Evolutionary conservation across 345 rosid species (phyloP).

Genomic region (Trapa incisa): DNA sequence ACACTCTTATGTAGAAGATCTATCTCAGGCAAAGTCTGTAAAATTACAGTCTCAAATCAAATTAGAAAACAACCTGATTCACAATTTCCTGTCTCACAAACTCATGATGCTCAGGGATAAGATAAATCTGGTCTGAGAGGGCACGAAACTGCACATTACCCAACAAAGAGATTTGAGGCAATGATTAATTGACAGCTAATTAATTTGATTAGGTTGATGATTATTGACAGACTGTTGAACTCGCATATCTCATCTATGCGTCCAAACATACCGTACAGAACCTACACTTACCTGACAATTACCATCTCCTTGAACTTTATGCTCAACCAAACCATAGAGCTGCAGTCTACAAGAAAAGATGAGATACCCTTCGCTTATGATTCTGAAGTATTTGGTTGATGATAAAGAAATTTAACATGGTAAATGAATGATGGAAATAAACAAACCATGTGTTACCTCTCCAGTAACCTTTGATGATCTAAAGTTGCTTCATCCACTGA

Average conservation of each 20-base stretch:
- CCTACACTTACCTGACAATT: constrained; percentile 44
- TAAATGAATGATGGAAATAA: background rate
- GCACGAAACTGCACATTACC: constrained; percentile 29
- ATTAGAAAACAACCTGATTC: constrained; percentile 24
- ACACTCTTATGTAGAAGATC: constrained; percentile 4
- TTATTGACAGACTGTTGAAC: background rate
- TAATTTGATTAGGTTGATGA: background rate
- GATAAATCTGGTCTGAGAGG: constrained; percentile 37
- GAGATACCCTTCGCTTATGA: background rate
- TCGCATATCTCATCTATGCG: background rate
- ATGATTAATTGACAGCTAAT: constrained; percentile 1
- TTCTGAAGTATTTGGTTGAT: background rate
- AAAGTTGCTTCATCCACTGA: constrained; percentile 46
- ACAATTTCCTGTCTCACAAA: constrained; percentile 32
- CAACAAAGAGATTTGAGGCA: constrained; percentile 7
- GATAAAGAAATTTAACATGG: background rate
- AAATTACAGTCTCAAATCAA: background rate
- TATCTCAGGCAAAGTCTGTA: background rate
- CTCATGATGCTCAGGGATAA: constrained; percentile 31
- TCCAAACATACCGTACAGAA: background rate
- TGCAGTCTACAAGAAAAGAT: constrained; percentile 27
- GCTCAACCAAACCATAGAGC: constrained; percentile 54
- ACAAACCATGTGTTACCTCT: constrained; percentile 26
- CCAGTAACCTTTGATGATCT: constrained; percentile 53
- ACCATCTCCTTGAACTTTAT: constrained; percentile 57